A percentile compares a stretch with the other conserved stretches of the same genome.
Evolutionary conservation across 768 basidiomycete species (phyloP).

Genomic region (Auricularia auricula-judae): DNA sequence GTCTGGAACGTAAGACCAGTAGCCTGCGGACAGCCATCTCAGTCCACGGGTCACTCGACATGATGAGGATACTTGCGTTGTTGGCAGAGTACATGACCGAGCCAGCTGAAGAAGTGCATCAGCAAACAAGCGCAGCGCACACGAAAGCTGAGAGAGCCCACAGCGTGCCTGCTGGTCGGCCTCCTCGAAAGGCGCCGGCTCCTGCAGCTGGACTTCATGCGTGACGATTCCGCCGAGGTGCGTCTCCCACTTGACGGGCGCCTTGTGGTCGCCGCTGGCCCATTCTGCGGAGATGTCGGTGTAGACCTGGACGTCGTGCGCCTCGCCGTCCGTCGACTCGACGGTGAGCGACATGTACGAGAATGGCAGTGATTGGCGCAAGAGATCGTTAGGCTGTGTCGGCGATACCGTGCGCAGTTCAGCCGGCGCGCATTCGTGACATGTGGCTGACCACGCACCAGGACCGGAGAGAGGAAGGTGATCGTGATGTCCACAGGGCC

Average conservation of each 20-base stretch:
- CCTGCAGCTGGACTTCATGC: background rate
- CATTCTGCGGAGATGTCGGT: constrained; percentile 3
- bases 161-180: background rate
- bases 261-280: background rate
- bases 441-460: constrained; percentile 26
- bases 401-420: background rate
- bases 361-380: constrained; percentile 4
- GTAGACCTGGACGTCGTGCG: constrained; percentile 4
- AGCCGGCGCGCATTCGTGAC: background rate
- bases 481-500: constrained; percentile 53
- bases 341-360: constrained; percentile 3
- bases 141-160: too few relatives aligned
- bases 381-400: constrained; percentile 3
- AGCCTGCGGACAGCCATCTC: background rate
- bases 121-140: too few relatives aligned
- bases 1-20: constrained; percentile 5
- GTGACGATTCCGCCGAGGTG: background rate
- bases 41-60: background rate
- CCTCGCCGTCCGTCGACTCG: constrained; percentile 1
- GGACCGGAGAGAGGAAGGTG: constrained; percentile 57
- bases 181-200: constrained; percentile 1
- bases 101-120: background rate
- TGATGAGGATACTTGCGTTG: background rate
- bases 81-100: background rate
- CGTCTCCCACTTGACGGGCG: constrained; percentile 3